Percentiles rank a stretch among this genome's conserved stretches.
phyloP scores from a whole-genome alignment of 78 protist species.

The Dictyostelium firmibasis region DNA sequence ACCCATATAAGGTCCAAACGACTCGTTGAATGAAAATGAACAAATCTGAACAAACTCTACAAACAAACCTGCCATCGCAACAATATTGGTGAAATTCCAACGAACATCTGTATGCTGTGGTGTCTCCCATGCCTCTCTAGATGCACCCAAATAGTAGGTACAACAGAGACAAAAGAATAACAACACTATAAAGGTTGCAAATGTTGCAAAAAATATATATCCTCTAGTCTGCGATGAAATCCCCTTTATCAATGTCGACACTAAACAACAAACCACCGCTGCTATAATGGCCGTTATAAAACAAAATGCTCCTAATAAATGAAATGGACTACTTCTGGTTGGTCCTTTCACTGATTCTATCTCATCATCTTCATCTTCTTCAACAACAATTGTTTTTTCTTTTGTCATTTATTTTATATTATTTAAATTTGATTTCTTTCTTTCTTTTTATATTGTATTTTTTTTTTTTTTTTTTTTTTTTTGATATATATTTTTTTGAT shows the following conservation, averaged over 20 bases:
- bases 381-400: conserved; percentile 51
- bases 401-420: neutral
- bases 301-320: conserved; percentile 72
- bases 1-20: conserved; percentile 36
- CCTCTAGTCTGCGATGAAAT: conserved; percentile 23
- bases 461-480: too few relatives aligned
- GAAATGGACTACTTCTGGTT: conserved; percentile 66
- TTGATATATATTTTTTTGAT: too few relatives aligned
- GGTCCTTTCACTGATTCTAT: conserved; percentile 78
- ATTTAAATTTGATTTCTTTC: too few relatives aligned
- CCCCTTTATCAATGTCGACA: conserved; percentile 28
- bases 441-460: neutral
- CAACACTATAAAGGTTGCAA: conserved; percentile 59
- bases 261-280: conserved; percentile 51
- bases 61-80: conserved; percentile 77
- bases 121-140: conserved; percentile 78
- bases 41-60: conserved; percentile 76
- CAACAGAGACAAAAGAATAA: conserved; percentile 79
- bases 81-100: conserved; percentile 73
- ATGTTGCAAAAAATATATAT: conserved; percentile 56
- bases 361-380: conserved; percentile 70
- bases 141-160: conserved; percentile 71
- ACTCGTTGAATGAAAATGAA: conserved; percentile 55
- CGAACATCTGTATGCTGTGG: conserved; percentile 65
- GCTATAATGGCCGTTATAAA: conserved; percentile 65